Evolutionary conservation across 2,329 filamentous ascomycete genomes (phyloP), one percentile per base, ranked within the genome.

Genomic region (Elsinoe arachidis): DNA sequence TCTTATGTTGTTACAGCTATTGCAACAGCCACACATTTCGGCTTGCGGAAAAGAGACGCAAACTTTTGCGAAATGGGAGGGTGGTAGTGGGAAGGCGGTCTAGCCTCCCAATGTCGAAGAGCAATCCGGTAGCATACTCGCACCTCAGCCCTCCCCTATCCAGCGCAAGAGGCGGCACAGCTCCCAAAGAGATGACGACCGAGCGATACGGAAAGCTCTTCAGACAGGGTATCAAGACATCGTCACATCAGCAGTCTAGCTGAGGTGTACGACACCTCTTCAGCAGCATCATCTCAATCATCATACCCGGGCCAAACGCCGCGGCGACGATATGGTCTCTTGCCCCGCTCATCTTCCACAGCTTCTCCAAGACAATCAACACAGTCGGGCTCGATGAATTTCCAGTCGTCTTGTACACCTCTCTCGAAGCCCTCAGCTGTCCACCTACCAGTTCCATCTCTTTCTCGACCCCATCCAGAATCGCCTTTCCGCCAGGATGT

Each of bases 301-400:
- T 69, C 61, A 88, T 82, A 0, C 85, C 85, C 0, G 85, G 85
- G 0, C 85, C 85, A 65, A 88, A 88, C 1, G 84, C 85, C 61
- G 83, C 85, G 1, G 81, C 84, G 1, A 87, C 77, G 4, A 88
- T 77, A 58, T 82, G 80, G 47, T 86, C 81, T 35, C 77, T 76
- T 63, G 5, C 17, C 5, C 12, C 15, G 41, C 34, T 19, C 49
- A 53, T 35, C 17, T n/a, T 53, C 33, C 84, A 74, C 62, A 88
- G 63, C 11, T 78, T 75, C 61, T 87, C 76, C 68, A 88, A 72
- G 0, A 89, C 85, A 60, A 81, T 82, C 63, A 87, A 81, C 11
- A 88, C 82, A 2, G 85, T 87, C 7, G 85, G 82, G 58, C 72
- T 74, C 1, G 84, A 87, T 60, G 82, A 85, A 69, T 88, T 89